Evolutionary conservation across 352 stramenopile species (phyloP).

Genomic region (Pythium rishiriense): DNA sequence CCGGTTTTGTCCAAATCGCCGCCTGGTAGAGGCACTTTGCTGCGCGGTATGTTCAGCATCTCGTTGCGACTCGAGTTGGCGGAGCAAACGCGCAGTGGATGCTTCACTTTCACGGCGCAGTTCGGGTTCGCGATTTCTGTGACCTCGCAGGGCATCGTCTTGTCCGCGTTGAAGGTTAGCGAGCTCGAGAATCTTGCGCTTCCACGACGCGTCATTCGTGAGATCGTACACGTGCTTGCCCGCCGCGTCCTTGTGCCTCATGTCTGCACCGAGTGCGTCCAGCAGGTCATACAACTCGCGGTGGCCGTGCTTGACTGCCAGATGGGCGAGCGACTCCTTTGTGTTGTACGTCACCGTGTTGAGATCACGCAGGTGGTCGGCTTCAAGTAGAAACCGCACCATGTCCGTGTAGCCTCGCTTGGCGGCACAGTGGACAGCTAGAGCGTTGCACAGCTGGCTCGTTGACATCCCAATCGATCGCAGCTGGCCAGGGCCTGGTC

Average conservation of each 20-base stretch:
- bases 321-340: conserved; percentile 15
- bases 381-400: conserved; percentile 17
- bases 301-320: conserved; percentile 12
- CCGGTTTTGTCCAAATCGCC: not conserved
- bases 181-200: conserved; percentile 7
- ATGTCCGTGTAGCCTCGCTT: conserved; percentile 7
- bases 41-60: not conserved
- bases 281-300: conserved; percentile 1
- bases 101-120: not conserved
- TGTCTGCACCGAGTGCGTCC: conserved; percentile 5
- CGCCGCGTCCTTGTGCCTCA: not conserved
- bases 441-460: not conserved
- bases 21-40: not conserved
- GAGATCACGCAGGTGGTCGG: conserved; percentile 9
- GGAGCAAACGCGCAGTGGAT: not conserved
- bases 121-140: not conserved
- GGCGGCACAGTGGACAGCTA: conserved; percentile 21
- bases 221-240: conserved; percentile 18
- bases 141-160: not conserved
- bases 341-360: conserved; percentile 20
- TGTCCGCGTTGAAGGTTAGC: not conserved
- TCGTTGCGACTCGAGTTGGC: not conserved
- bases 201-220: conserved; percentile 10
- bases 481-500: not conserved
- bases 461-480: not conserved